A percentile compares a stretch with the other conserved stretches of the same genome.
Conservation (phyloP, 2,329 filamentous ascomycete species). For the Verticillium zaregamsianum region DNA sequence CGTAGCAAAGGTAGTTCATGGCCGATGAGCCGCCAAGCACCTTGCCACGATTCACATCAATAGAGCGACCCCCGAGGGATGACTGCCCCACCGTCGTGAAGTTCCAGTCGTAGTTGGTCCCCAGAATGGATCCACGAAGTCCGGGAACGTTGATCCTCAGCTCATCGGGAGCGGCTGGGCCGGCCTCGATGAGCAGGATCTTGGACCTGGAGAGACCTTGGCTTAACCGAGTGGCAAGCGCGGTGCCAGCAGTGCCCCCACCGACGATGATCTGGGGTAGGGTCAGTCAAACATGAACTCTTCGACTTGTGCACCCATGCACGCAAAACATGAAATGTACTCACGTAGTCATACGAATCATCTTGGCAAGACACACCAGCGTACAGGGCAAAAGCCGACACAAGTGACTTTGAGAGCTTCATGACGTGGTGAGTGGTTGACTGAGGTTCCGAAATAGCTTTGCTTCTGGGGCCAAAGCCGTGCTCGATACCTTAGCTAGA, state of each 20-base stretch:
- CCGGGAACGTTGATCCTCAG: conserved; percentile 26
- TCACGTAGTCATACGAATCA: not conserved
- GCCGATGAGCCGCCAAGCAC: conserved; percentile 44
- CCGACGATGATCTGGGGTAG: conserved; percentile 10
- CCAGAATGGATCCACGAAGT: conserved; percentile 22
- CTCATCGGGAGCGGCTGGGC: conserved; percentile 21
- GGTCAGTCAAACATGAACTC: not conserved
- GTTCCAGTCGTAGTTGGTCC: conserved; percentile 32
- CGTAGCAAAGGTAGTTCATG: conserved; percentile 39
- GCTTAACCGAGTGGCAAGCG: conserved; percentile 21
- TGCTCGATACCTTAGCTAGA: too few relatives aligned
- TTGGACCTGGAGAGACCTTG: conserved; percentile 21
- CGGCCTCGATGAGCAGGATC: conserved; percentile 25
- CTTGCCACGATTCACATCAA: conserved; percentile 40
- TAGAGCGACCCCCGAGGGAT: conserved; percentile 31
- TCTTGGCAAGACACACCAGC: not conserved
- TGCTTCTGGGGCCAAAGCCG: too few relatives aligned
- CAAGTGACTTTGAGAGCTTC: not conserved
- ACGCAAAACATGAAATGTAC: not conserved
- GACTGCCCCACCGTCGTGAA: conserved; percentile 38
- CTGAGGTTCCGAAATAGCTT: too few relatives aligned
- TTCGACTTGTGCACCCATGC: not conserved
- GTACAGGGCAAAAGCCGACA: not conserved
- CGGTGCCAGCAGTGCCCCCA: conserved; percentile 8
- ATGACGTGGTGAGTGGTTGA: not conserved